Evolutionary conservation across 139 green algal genomes (phyloP), one percentile per base, ranked within the genome.

Genomic region (Coelastrella sp.): DNA sequence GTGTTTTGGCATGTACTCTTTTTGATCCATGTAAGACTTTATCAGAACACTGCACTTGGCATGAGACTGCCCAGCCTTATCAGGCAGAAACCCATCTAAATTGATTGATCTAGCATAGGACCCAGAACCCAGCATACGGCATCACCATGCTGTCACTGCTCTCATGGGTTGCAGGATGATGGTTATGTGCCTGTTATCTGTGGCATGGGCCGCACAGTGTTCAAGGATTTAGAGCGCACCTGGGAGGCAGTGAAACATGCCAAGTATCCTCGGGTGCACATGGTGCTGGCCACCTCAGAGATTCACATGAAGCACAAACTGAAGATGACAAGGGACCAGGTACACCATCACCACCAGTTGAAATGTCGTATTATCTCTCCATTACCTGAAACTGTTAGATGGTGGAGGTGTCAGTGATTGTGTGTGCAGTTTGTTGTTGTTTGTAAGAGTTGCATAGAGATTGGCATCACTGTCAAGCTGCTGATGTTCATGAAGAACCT

Each of bases 221-320:
- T 93, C 35, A 92, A 93, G 82, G 97, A 99, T 84, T 92, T 98
- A 60, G 96, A 98, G 19, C 92, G 93, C 14, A 95, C 97, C 17
- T 99, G 97, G 97, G 96, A 98, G 25, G 97, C 95, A 6, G 97
- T 99, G 60, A 91, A 94, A 35, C 92, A 96, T 66, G 98, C 98
- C 78, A 94, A 95, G 92, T 92, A 93, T 17, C 98, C 98, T 4
- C 94, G 98, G 5, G 98, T 99, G 87, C 98, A 99, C 93, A 98
- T 95, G 63, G 99, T 99, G 93, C 97, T 99, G 66, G 98, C 98
- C 75, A 99, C 98, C 15, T 97, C 92, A 6, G 92, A 96, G 60
- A 99, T 99, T 88, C 98, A 99, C 95, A 99, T 99, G 98, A 91
- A 98, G 92, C 95, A 97, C 91, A 98, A 84, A 57, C 85, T 99